These are phyloP conservation scores for Alternaria arborescens DNA, from an alignment of 2,329 filamentous ascomycete species.

Conservation along the genomic window DNA sequence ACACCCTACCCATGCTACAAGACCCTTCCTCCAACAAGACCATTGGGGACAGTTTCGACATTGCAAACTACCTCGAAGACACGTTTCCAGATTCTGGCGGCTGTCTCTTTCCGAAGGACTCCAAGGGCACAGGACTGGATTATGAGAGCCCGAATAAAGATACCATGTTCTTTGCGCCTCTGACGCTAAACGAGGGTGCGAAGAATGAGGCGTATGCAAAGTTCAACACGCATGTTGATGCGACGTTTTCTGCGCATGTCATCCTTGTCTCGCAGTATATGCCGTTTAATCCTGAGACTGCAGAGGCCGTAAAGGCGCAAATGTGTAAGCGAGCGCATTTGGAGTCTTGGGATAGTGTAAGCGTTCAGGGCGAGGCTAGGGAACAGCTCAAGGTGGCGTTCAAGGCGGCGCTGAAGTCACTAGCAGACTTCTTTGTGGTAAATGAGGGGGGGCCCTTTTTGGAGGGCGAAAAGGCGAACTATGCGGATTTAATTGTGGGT, in stretches of 20 bases:
- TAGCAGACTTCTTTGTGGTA: constrained; percentile 55
- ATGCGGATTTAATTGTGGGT: constrained; percentile 67
- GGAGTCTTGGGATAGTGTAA: constrained; percentile 56
- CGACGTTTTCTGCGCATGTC: constrained; percentile 60
- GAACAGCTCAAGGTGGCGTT: constrained; percentile 54
- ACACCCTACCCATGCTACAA: constrained; percentile 67
- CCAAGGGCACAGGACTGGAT: constrained; percentile 3
- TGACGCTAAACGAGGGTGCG: constrained; percentile 37
- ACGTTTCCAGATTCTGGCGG: constrained; percentile 59
- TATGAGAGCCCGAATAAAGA: constrained; percentile 47
- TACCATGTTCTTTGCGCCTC: constrained; percentile 40
- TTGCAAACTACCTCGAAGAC: constrained; percentile 67
- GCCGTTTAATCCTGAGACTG: constrained; percentile 62
- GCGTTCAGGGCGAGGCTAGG: constrained; percentile 51
- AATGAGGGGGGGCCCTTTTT: constrained; percentile 59
- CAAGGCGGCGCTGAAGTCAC: constrained; percentile 50
- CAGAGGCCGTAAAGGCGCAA: constrained; percentile 56
- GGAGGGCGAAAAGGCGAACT: constrained; percentile 56
- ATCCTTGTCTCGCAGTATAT: constrained; percentile 54
- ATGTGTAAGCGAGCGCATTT: constrained; percentile 59
- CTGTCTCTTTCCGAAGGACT: constrained; percentile 58
- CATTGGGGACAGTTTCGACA: constrained; percentile 72
- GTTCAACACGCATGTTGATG: constrained; percentile 66
- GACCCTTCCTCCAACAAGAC: constrained; percentile 54
- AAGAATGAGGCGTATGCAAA: constrained; percentile 43